Evolutionary conservation across 441 rosid species (phyloP).

Genomic region (Arabidopsis lyrata): DNA sequence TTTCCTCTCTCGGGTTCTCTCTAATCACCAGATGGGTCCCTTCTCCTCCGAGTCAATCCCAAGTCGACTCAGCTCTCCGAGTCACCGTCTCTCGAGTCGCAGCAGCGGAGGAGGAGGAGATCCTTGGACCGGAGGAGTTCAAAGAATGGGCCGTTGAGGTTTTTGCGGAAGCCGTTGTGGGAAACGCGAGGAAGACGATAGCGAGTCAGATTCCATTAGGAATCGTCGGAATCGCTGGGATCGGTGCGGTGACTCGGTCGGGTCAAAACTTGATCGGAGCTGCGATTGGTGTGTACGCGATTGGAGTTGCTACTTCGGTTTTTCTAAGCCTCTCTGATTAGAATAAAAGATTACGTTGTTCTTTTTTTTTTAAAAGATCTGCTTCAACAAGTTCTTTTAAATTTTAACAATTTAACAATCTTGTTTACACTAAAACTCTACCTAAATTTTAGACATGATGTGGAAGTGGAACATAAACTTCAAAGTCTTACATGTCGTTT

Average conservation of each 20-base stretch:
- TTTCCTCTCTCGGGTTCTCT: conserved; percentile 49
- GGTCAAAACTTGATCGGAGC: conserved; percentile 64
- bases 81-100: conserved; percentile 6
- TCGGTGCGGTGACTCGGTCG: conserved; percentile 64
- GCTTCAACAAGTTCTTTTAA: not conserved
- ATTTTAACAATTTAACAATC: not conserved
- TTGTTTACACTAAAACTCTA: too few species aligned
- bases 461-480: too few species aligned
- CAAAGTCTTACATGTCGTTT: too few species aligned
- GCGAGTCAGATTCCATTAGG: conserved; percentile 73
- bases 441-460: too few species aligned
- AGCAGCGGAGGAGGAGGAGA: conserved; percentile 24
- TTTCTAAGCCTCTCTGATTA: conserved; percentile 67
- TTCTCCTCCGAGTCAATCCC: conserved; percentile 68
- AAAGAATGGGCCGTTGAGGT: conserved; percentile 76
- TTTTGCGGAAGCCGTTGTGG: conserved; percentile 60
- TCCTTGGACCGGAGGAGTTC: conserved; percentile 56
- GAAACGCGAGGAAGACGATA: conserved; percentile 68
- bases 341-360: not conserved
- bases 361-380: not conserved
- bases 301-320: conserved; percentile 77
- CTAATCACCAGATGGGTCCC: conserved; percentile 69
- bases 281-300: conserved; percentile 75
- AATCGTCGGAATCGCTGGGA: conserved; percentile 72
- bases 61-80: conserved; percentile 76